Evolutionary conservation across 805 yeast species (phyloP).

Genomic region (Metschnikowia bowlesiae): DNA sequence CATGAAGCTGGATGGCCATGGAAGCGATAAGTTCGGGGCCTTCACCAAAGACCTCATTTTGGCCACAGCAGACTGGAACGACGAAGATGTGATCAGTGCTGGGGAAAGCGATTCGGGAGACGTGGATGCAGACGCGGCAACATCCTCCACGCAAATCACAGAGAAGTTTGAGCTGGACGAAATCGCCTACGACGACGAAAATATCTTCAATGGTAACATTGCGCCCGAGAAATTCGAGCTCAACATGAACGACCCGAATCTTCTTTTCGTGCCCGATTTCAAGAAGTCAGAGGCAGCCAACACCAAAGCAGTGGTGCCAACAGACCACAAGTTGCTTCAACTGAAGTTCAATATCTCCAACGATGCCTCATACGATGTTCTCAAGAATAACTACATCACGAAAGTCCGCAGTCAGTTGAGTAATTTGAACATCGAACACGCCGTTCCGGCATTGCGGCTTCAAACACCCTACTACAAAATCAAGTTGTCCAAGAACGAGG

Average conservation of each 20-base stretch:
- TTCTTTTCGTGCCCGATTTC: conserved; percentile 57
- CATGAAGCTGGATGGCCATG: conserved; percentile 29
- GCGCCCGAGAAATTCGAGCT: conserved; percentile 44
- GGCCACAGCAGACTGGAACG: conserved; percentile 78
- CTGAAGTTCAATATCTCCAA: conserved; percentile 79
- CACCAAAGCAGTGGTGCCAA: conserved; percentile 43
- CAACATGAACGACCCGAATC: conserved; percentile 83
- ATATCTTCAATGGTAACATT: conserved; percentile 67
- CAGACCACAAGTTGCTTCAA: conserved; percentile 50
- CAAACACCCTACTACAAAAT: conserved; percentile 93
- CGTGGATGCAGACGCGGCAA: neutral
- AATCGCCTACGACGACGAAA: conserved; percentile 56
- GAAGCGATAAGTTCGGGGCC: conserved; percentile 35
- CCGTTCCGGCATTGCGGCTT: conserved; percentile 78
- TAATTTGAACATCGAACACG: conserved; percentile 84
- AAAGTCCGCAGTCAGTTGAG: conserved; percentile 92
- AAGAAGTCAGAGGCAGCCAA: conserved; percentile 14
- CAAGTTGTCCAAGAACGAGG: conserved; percentile 56
- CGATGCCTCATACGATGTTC: conserved; percentile 76
- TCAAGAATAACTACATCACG: conserved; percentile 82
- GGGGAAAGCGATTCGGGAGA: conserved; percentile 21
- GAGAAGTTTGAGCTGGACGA: conserved; percentile 23
- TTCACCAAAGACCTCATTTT: conserved; percentile 54
- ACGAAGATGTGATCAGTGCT: conserved; percentile 55
- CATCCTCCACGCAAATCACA: neutral